Evolutionary conservation across 768 basidiomycete species (phyloP), one percentile per base, ranked within the genome.

Genomic region (Trametes gibbosa): DNA sequence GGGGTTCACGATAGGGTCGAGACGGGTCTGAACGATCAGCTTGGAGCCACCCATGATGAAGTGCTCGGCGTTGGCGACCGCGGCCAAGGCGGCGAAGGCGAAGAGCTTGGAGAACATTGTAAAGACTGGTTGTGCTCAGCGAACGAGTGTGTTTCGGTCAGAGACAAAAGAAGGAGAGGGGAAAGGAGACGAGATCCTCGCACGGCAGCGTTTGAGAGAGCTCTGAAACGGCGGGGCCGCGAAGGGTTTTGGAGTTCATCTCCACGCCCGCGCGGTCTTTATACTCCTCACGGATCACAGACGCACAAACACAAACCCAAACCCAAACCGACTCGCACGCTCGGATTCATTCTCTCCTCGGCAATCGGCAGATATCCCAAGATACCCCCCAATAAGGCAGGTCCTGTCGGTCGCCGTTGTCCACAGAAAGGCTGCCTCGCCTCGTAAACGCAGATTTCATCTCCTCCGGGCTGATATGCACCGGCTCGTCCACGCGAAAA

Each of bases 11-110:
- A 64, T 53, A 8, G 63, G 45, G 37, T 64, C 63, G 42, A 64
- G 54, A 24, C 63, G 58, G 12, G 53, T 56, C 13, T 53, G 53
- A 8, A 45, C 52, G 34, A 64, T 56, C 25, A 56, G 55, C 55
- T 40, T 46, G 43, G 42, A 60, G 39, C 63, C 63, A 34, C 63
- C 63, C 39, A 64, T 60, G 41, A 64, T 64, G 59, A 58, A 64
- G 63, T 64, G 52, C 57, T 59, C 57, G 3, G 63, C 54, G 51
- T 58, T 57, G 2, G 52, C 63, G 27, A 54, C 47, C 13, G 53
- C 42, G 17, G 43, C 58, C 41, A 64, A 51, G 23, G 59, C 43
- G 34, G 55, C 58, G 51, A 64, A 59, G 40, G 59, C 46, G 16
- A 64, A 2, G 52, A 62, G 46, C 45, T 58, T 49, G 10, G 61